phyloP scores from a whole-genome alignment of 495 filamentous ascomycete genomes.

The Xylaria nigripes region DNA sequence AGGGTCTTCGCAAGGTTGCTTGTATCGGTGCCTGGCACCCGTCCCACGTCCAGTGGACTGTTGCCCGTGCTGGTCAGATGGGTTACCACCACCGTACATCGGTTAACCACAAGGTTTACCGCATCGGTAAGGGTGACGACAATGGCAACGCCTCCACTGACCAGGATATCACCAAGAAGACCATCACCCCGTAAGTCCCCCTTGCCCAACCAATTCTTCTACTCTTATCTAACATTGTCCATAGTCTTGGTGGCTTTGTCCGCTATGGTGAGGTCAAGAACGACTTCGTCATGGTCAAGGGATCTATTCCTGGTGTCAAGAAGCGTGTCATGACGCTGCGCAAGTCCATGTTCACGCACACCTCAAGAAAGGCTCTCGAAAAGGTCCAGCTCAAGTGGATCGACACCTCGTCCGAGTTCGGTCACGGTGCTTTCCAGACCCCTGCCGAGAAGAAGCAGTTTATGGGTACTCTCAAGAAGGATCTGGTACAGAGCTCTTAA shows the following conservation, averaged over 20 bases:
- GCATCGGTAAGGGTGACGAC: constrained; percentile 84
- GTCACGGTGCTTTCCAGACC: constrained; percentile 99
- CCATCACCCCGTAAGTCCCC: constrained; percentile 92
- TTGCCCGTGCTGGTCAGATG: constrained; percentile 98
- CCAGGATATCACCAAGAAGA: constrained; percentile 96
- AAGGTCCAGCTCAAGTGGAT: constrained; percentile 99
- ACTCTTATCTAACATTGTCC: constrained; percentile 23
- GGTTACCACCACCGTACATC: constrained; percentile 99
- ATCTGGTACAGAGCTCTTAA: constrained; percentile 67
- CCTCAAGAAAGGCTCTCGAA: constrained; percentile 87
- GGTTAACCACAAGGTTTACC: constrained; percentile 99
- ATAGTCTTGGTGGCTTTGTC: constrained; percentile 95
- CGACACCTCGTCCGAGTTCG: constrained; percentile 99
- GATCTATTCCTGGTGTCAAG: constrained; percentile 94
- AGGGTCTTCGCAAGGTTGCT: constrained; percentile 99
- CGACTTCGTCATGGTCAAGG: constrained; percentile 98
- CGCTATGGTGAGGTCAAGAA: constrained; percentile 99
- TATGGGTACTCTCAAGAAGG: constrained; percentile 99
- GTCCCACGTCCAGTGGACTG: constrained; percentile 99
- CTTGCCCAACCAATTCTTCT: background rate
- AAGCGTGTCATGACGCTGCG: constrained; percentile 98
- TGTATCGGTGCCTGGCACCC: constrained; percentile 99
- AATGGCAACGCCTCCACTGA: constrained; percentile 90
- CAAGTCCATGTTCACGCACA: constrained; percentile 99
- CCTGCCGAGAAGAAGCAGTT: constrained; percentile 90